A percentile compares a stretch with the other conserved stretches of the same genome.
phyloP scores from a whole-genome alignment of 208 protist genomes.

The Porcisia hertigi region DNA sequence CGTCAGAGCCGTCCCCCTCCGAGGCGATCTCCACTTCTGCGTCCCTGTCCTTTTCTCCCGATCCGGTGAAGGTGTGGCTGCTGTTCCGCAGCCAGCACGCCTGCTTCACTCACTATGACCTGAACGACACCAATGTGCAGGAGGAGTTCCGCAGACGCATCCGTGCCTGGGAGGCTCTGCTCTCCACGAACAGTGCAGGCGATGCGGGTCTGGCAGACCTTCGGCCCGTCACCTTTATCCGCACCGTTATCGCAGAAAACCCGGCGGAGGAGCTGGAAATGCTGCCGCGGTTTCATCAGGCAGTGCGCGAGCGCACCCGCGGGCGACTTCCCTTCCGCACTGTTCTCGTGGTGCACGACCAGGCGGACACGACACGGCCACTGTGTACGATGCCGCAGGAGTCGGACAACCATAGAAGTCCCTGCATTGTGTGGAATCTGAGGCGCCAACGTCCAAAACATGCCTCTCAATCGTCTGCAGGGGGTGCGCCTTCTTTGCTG shows the following conservation, averaged over 20 bases:
- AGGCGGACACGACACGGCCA: conserved; percentile 50
- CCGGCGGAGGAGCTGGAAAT: conserved; percentile 61
- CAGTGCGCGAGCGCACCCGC: conserved; percentile 42
- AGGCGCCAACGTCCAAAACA: conserved; percentile 15
- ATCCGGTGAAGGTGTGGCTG: conserved; percentile 72
- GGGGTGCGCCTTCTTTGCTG: conserved; percentile 40
- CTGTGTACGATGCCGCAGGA: conserved; percentile 42
- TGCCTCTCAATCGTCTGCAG: background rate
- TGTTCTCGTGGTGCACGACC: conserved; percentile 76
- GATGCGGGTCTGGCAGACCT: background rate
- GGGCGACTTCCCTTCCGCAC: conserved; percentile 65
- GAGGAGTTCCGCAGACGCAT: conserved; percentile 57
- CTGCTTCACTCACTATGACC: conserved; percentile 82
- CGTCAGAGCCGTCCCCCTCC: background rate
- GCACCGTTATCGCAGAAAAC: conserved; percentile 72
- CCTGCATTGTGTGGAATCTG: conserved; percentile 62
- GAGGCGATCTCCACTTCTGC: conserved; percentile 1
- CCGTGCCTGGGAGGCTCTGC: conserved; percentile 43
- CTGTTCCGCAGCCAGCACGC: conserved; percentile 80
- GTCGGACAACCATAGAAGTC: conserved; percentile 10
- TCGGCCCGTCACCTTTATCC: conserved; percentile 69
- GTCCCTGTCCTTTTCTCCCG: conserved; percentile 37
- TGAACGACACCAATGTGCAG: conserved; percentile 60
- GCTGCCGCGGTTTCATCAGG: conserved; percentile 54
- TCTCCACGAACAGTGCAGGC: background rate